Evolutionary conservation across 108 stramenopile genomes (phyloP).

Genomic region (Epithemia pelagica): DNA sequence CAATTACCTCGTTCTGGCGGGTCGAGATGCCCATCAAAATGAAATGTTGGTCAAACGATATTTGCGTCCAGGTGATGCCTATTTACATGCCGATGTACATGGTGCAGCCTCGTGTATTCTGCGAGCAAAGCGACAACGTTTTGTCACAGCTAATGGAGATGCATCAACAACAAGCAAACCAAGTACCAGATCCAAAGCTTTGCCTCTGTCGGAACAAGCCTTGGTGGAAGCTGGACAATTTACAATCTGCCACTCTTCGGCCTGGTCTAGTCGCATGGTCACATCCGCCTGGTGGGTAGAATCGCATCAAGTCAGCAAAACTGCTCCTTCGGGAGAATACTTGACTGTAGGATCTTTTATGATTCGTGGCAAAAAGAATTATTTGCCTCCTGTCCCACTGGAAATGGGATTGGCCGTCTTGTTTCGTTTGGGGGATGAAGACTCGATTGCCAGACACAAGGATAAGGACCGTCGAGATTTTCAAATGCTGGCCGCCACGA

Average conservation of each 20-base stretch:
- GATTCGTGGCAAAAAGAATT: conserved; percentile 96
- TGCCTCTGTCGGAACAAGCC: conserved; percentile 75
- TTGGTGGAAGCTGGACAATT: conserved; percentile 85
- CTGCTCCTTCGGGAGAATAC: conserved; percentile 95
- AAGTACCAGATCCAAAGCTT: conserved; percentile 38
- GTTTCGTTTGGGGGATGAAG: conserved; percentile 89
- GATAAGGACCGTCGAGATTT: conserved; percentile 80
- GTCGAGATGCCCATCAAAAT: conserved; percentile 94
- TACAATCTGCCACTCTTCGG: conserved; percentile 86
- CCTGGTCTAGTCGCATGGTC: conserved; percentile 87
- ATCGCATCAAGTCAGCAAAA: conserved; percentile 93
- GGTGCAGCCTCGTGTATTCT: conserved; percentile 92
- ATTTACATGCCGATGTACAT: conserved; percentile 96
- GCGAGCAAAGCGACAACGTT: conserved; percentile 68
- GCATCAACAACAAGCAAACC: background rate
- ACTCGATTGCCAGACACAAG: conserved; percentile 68
- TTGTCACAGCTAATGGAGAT: background rate
- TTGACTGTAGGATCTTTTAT: conserved; percentile 94
- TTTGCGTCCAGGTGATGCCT: conserved; percentile 92
- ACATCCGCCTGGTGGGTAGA: conserved; percentile 93
- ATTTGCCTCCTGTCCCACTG: conserved; percentile 78
- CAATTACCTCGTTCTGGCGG: conserved; percentile 89
- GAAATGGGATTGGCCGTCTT: conserved; percentile 94
- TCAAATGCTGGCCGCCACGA: conserved; percentile 40
- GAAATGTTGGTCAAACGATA: conserved; percentile 91